These are phyloP conservation scores for Otatea glauca DNA, from an alignment of 176 grass and related monocot species.

Conservation along the genomic window DNA sequence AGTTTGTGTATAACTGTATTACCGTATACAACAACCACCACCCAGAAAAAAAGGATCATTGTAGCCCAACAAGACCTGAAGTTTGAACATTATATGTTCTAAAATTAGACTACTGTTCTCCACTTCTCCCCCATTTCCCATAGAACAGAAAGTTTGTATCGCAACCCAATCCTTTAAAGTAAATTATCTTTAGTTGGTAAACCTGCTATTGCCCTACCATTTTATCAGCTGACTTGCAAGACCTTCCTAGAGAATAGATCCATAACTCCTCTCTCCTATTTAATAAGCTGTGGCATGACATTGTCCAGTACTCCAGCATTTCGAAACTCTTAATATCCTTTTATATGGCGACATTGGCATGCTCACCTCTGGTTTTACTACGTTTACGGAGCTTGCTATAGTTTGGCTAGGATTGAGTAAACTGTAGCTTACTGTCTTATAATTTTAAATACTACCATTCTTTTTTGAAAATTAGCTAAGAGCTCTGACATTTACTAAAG, in stretches of 20 bases:
- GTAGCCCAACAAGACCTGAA: not conserved
- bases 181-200: not conserved
- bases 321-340: too few relatives aligned
- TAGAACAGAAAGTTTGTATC: not conserved
- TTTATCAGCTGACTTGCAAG: not conserved
- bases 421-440: not conserved
- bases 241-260: not conserved
- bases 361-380: not conserved
- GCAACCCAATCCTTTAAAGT: not conserved
- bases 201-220: not conserved
- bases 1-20: not conserved
- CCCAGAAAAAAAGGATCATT: not conserved
- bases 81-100: not conserved
- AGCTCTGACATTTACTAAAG: too few relatives aligned
- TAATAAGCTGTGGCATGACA: not conserved
- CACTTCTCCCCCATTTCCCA: not conserved
- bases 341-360: not conserved
- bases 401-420: slow-evolving; percentile 1
- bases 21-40: not conserved
- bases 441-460: not conserved
- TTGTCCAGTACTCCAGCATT: not conserved
- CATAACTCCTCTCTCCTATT: not conserved
- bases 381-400: not conserved
- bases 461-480: too few relatives aligned
- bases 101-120: not conserved